Base-by-base conservation (phyloP, 306 rosid species). In the Vicia faba region DNA sequence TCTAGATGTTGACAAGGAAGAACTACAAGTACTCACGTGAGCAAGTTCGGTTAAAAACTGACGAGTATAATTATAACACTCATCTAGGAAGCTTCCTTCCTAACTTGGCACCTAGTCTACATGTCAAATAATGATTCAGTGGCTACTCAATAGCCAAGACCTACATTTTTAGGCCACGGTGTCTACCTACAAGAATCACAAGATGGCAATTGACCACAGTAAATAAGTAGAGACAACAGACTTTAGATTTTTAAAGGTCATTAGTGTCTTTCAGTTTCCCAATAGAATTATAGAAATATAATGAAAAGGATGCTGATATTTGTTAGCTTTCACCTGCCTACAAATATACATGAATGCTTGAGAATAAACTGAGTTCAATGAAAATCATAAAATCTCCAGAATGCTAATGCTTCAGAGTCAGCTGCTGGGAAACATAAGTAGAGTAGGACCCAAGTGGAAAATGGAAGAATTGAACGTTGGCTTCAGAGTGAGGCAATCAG, bases 401-500 rank as follows among this genome's bases (percentile, higher is more conserved):
- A 66, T 65, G 73, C 41, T 50, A 66, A 66, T 45, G 72, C 49
- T 64, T 53, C 66, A 38, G 55, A 46, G 31, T 56, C 68, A 31
- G 79, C 73, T 40, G 45, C 68, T 11, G 39, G 38, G 46, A 57
- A 55, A 33, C 57, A 40, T 36, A 12, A 46, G 61, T 68, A 44
- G 56, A 29, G 72, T 70, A 16, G 64, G 78, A 67, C 75, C 68
- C 56, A 49, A 68, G 39, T 16, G 43, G 53, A 43, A 40, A 61
- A 33, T 36, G 51, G 59, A 49, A 73, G 23, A 70, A 45, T n/a
- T 25, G 54, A 56, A 31, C 69, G 28, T 66, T 66, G 62, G 68
- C 60, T 80, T 65, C 74, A 53, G 50, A 73, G 60, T 65, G 61
- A 60, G 33, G 65, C 75, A 65, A 60, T 54, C 82, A 18, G 48